These are phyloP conservation scores for Chlorencoelia australis DNA, from an alignment of 2,329 filamentous ascomycete species.

Conservation along the genomic window DNA sequence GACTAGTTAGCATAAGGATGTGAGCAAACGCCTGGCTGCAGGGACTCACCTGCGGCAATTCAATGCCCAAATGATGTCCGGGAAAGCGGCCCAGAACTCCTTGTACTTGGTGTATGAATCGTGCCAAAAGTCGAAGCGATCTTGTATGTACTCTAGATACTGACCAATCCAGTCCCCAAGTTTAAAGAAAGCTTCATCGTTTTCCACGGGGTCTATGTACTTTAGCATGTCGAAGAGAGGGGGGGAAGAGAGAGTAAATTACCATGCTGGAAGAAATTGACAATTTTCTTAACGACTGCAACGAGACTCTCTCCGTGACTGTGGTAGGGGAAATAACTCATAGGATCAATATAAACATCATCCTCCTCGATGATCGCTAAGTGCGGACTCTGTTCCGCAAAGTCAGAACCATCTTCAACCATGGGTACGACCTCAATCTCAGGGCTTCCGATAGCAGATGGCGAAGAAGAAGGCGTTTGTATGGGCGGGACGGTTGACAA, in stretches of 20 bases:
- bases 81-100: conserved; percentile 43
- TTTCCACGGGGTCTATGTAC: conserved; percentile 32
- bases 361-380: conserved; percentile 24
- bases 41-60: conserved; percentile 33
- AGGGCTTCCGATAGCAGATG: conserved; percentile 23
- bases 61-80: conserved; percentile 37
- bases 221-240: conserved; percentile 13
- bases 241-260: conserved; percentile 24
- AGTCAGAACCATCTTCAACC: conserved; percentile 21
- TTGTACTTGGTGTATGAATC: conserved; percentile 36
- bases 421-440: conserved; percentile 22
- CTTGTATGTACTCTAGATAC: conserved; percentile 35
- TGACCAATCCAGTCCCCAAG: conserved; percentile 41
- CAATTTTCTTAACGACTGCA: conserved; percentile 19
- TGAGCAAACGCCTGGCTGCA: not conserved
- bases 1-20: conserved; percentile 11
- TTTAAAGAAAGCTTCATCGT: conserved; percentile 34
- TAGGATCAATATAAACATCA: conserved; percentile 31
- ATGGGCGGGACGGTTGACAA: conserved; percentile 21
- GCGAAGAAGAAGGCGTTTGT: conserved; percentile 25
- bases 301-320: conserved; percentile 14
- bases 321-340: conserved; percentile 36
- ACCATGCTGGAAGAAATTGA: conserved; percentile 29
- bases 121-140: conserved; percentile 28
- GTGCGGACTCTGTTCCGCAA: conserved; percentile 16